These are phyloP conservation scores for Wallacemonas sp. DNA, from an alignment of 208 protist species.

Conservation along the genomic window DNA sequence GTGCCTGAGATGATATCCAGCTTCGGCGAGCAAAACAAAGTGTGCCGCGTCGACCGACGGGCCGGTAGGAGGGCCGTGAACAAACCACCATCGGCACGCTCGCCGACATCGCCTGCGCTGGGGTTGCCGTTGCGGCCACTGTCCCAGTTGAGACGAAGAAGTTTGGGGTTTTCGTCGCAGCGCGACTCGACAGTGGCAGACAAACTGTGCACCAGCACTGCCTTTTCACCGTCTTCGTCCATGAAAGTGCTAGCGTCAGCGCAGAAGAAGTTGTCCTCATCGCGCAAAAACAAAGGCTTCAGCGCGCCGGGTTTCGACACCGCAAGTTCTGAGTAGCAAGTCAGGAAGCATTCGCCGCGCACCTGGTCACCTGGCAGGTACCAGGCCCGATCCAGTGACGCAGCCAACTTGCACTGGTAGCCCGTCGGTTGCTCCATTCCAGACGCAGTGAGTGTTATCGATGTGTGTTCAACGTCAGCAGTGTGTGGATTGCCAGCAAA, in stretches of 20 bases:
- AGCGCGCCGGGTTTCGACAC: background rate
- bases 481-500: no score
- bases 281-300: background rate
- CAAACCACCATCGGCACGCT: background rate
- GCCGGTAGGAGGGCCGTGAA: background rate
- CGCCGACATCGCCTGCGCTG: no score
- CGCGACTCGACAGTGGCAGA: conserved; percentile 13
- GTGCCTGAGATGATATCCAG: conserved; percentile 14
- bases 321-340: conserved; percentile 30
- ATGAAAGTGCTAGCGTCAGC: conserved; percentile 14
- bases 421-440: background rate
- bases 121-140: background rate
- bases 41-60: background rate
- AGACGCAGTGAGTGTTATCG: no score
- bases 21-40: conserved; percentile 16
- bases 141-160: background rate
- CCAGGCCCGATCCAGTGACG: conserved; percentile 51
- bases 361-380: conserved; percentile 69
- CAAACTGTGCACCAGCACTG: conserved; percentile 34
- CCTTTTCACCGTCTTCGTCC: conserved; percentile 23
- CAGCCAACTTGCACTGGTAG: conserved; percentile 17
- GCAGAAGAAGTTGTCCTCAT: conserved; percentile 40
- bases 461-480: no score
- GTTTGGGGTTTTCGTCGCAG: background rate
- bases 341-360: conserved; percentile 32